Evolutionary conservation across 169 alveolate species (phyloP).

Genomic region (Cryptosporidium muris): DNA sequence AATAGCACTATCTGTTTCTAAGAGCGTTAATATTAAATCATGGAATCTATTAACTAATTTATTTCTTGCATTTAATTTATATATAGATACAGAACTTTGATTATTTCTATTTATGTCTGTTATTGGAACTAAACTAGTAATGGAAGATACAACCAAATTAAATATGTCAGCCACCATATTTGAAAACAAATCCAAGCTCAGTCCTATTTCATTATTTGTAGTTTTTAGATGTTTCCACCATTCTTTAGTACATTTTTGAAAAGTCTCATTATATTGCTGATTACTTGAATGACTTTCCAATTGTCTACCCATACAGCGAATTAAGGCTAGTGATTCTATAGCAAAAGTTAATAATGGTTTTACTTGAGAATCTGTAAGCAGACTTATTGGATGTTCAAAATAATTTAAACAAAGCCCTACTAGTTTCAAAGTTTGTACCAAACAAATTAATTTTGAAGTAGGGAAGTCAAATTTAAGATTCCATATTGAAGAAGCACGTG

Average conservation of each 20-base stretch:
- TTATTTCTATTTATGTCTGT: constrained; percentile 35
- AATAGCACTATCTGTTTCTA: constrained; percentile 54
- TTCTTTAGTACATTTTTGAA: constrained; percentile 3
- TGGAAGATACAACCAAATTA: constrained; percentile 14
- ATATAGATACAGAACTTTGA: constrained; percentile 38
- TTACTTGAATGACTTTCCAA: constrained; percentile 10
- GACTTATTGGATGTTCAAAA: constrained; percentile 34
- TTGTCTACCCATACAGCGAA: constrained; percentile 37
- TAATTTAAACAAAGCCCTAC: constrained; percentile 29
- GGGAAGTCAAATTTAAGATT: constrained; percentile 5
- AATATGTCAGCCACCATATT: constrained; percentile 19
- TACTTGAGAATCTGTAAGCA: constrained; percentile 19
- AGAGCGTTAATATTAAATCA: constrained; percentile 33
- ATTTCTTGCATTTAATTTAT: constrained; percentile 25
- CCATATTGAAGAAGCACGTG: constrained; percentile 17
- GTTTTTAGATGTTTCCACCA: constrained; percentile 53
- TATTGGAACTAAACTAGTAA: constrained; percentile 34
- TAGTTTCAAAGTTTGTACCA: constrained; percentile 5
- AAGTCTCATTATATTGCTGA: constrained; percentile 1
- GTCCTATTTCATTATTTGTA: constrained; percentile 5
- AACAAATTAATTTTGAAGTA: constrained; percentile 10
- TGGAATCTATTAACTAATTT: constrained; percentile 21
- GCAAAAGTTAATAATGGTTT: constrained; percentile 45
- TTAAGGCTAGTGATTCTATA: constrained; percentile 48
- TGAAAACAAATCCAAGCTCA: constrained; percentile 16